A percentile compares a stretch with the other conserved stretches of the same genome.
Conservation (phyloP, 192 early-diverging fungal species). For the Cladochytrium replicatum region DNA sequence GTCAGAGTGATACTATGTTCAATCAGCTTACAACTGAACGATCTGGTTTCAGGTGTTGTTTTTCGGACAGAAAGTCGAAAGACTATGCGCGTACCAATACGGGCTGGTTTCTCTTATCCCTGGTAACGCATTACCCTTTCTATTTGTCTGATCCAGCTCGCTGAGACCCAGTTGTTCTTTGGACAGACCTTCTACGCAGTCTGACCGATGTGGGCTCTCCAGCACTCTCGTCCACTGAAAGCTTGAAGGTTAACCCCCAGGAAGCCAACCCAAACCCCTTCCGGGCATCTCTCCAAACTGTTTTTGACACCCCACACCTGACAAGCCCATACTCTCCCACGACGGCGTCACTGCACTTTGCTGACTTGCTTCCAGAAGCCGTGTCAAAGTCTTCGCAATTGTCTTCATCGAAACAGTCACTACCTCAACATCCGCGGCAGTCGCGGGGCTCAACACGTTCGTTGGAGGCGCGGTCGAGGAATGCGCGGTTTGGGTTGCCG, state of each 20-base stretch:
- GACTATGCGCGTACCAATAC: slow-evolving; percentile 69
- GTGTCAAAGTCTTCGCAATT: too few species aligned
- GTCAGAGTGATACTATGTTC: slow-evolving; percentile 29
- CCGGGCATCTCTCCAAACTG: too few species aligned
- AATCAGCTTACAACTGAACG: background rate
- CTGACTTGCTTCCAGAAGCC: too few species aligned
- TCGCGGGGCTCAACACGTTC: background rate
- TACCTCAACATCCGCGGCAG: too few species aligned
- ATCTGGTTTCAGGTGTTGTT: slow-evolving; percentile 49
- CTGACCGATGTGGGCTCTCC: slow-evolving; percentile 44
- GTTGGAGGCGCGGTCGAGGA: background rate
- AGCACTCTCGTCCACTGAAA: slow-evolving; percentile 6
- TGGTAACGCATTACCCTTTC: slow-evolving; percentile 19
- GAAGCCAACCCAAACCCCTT: too few species aligned
- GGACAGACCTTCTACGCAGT: slow-evolving; percentile 31
- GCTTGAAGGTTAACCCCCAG: too few species aligned
- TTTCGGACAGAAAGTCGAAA: slow-evolving; percentile 73
- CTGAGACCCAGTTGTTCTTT: background rate
- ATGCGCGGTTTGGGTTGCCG: slow-evolving; percentile 44
- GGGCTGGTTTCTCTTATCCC: slow-evolving; percentile 64
- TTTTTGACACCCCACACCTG: too few species aligned
- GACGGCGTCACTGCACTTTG: too few species aligned
- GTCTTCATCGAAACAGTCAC: too few species aligned
- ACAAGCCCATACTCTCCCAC: too few species aligned
- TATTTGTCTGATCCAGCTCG: slow-evolving; percentile 3